Base-by-base conservation (phyloP, 2,329 filamentous ascomycete genomes). In the Aspergillus ochraceus region DNA sequence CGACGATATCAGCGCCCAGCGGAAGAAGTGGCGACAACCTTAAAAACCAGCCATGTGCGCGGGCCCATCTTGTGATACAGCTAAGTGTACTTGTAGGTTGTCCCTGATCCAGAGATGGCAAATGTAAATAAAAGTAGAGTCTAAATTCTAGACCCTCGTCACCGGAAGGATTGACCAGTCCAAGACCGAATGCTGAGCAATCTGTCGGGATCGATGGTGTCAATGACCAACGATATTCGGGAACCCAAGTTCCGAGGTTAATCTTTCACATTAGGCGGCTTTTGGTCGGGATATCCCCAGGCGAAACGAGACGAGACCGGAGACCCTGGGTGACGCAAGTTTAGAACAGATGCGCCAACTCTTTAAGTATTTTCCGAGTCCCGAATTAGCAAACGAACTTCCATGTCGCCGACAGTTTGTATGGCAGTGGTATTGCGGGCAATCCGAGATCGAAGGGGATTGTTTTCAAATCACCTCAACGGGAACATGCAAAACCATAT, bases 201-300 rank as follows among this genome's bases (percentile, higher is more conserved):
- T 47, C 45, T 9, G n/a, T 19, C n/a, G 45, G 19, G 24, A 14
- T 47, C 45, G 42, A 32, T 47, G 20, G 45, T 47, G 45, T 12
- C 45, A 49, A 56, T 51, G 19, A 22, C 47, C 29, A 29, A 45
- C 36, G 30, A 57, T 55, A 26, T 36, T 64, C 67, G 67, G 64
- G 55, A 62, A 61, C 54, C 51, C 51, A 63, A 63, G 51, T 68
- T 68, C 68, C 68, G 67, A 70, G 67, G 68, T 56, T 46, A 36
- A 42, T 8, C 1, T n/a, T 54, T 45, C 57, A 20, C 61, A 62
- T 57, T 49, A 51, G 60, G 36, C 62, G 63, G 67, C 56, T 63
- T 64, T 63, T 64, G 66, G 60, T 63, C 53, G 63, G 60, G 57
- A 52, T 32, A 50, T 54, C 49, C 45, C 45, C 60, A 55, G 22